phyloP scores from a whole-genome alignment of 2,329 filamentous ascomycete genomes.

The Diplocarpon mali region DNA sequence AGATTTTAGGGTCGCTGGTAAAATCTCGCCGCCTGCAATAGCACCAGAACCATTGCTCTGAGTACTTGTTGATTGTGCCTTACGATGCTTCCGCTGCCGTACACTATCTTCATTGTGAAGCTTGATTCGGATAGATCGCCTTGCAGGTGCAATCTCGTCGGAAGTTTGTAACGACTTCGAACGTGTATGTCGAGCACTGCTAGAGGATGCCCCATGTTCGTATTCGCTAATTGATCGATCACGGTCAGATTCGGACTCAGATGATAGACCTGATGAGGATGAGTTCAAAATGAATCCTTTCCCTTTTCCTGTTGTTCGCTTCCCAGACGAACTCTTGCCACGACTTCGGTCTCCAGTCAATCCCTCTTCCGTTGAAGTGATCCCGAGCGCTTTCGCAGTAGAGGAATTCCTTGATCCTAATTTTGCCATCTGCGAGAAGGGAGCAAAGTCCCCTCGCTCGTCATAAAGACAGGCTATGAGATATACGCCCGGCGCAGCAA shows the following conservation, averaged over 20 bases:
- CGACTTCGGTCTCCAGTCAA: constrained; percentile 7
- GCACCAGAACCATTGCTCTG: constrained; percentile 31
- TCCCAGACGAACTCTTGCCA: constrained; percentile 12
- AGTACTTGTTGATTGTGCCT: constrained; percentile 38
- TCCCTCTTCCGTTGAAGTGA: constrained; percentile 18
- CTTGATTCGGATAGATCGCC: constrained; percentile 84
- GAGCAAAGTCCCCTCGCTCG: constrained; percentile 65
- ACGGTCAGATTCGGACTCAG: constrained; percentile 50
- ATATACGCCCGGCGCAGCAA: constrained; percentile 73
- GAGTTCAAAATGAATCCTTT: constrained; percentile 21
- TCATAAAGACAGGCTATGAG: constrained; percentile 76
- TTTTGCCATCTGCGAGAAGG: constrained; percentile 60
- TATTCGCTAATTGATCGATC: constrained; percentile 23
- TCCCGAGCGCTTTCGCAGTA: constrained; percentile 26
- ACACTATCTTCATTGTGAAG: constrained; percentile 70
- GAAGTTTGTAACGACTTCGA: constrained; percentile 48
- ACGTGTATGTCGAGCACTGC: constrained; percentile 40
- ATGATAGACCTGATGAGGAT: constrained; percentile 55
- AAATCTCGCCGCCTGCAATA: constrained; percentile 34
- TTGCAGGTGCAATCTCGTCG: constrained; percentile 56
- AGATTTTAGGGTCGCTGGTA: constrained; percentile 77
- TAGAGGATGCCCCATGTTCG: constrained; percentile 12
- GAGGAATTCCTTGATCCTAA: constrained; percentile 31
- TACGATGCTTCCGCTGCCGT: constrained; percentile 61
- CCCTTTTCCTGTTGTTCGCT: constrained; percentile 12